Percentiles rank a stretch among this genome's conserved stretches.
phyloP scores from a whole-genome alignment of 352 stramenopile species.

The Globisporangium barbulae region DNA sequence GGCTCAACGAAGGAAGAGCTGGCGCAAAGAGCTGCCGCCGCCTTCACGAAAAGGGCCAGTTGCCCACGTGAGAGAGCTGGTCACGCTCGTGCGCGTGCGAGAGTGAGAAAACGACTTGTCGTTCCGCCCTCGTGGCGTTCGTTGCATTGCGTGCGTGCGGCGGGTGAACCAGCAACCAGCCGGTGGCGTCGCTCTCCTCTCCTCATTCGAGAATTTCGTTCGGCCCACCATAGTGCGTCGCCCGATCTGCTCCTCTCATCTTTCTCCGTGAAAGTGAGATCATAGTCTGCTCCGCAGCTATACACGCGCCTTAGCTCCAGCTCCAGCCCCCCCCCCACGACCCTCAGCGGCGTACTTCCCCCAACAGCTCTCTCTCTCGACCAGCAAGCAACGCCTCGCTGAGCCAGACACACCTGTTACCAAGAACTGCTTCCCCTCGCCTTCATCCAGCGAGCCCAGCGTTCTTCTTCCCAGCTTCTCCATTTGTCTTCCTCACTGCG shows the following conservation, averaged over 20 bases:
- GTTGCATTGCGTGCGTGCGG: not conserved
- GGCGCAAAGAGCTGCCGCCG: not conserved
- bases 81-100: not conserved
- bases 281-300: constrained; percentile 26
- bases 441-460: not conserved
- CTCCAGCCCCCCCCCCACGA: constrained; percentile 18
- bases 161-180: not conserved
- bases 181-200: constrained; percentile 1
- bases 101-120: constrained; percentile 1
- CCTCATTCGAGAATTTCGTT: constrained; percentile 52
- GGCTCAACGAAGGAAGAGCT: not conserved
- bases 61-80: constrained; percentile 5
- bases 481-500: not conserved
- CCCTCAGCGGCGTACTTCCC: constrained; percentile 24
- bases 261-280: constrained; percentile 30
- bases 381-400: not conserved
- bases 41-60: constrained; percentile 6
- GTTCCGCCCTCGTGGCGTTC: not conserved
- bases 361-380: constrained; percentile 16
- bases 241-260: constrained; percentile 29
- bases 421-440: constrained; percentile 8
- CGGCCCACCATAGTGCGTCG: constrained; percentile 25
- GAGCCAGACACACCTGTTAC: constrained; percentile 15
- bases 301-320: constrained; percentile 12
- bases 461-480: not conserved